Percentiles rank a stretch among this genome's conserved stretches.
Evolutionary conservation across 495 filamentous ascomycete species (phyloP).

Genomic region (Apodospora peruviana): DNA sequence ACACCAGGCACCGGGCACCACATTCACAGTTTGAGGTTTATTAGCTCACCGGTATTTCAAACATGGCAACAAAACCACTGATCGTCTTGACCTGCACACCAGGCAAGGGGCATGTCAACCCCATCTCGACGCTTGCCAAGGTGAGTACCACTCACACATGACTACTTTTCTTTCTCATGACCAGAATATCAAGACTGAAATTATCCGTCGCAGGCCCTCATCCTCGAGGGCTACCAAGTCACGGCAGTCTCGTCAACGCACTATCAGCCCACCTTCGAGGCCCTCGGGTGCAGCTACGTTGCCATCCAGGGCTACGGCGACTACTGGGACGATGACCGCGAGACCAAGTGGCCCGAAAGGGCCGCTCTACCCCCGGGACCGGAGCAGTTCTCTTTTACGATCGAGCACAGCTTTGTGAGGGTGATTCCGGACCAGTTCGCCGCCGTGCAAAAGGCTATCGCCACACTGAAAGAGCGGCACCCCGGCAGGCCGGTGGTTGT

Average conservation of each 20-base stretch:
- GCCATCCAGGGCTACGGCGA: constrained; percentile 1
- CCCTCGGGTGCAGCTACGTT: not conserved
- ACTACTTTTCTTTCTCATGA: not conserved
- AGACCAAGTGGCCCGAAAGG: not conserved
- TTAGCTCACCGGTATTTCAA: not conserved
- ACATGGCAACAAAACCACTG: not conserved
- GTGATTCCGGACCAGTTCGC: not conserved
- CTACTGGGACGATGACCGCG: constrained; percentile 1
- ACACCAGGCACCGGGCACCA: too few relatives aligned
- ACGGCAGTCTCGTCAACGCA: not conserved
- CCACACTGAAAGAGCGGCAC: not conserved
- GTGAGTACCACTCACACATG: not conserved
- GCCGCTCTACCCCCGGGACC: not conserved
- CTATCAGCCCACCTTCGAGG: not conserved
- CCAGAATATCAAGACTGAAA: not conserved
- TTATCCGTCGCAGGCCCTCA: not conserved
- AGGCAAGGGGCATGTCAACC: not conserved
- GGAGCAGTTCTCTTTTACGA: not conserved
- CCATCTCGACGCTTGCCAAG: not conserved
- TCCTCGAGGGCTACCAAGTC: not conserved
- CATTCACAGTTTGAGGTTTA: too few relatives aligned
- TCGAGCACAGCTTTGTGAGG: constrained; percentile 1
- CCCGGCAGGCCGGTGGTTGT: not conserved
- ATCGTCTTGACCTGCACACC: not conserved
- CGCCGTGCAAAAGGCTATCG: not conserved